Percentiles rank a stretch among this genome's conserved stretches.
Conservation (phyloP, 2,329 filamentous ascomycete genomes). For the Phaeosphaeria sp. region DNA sequence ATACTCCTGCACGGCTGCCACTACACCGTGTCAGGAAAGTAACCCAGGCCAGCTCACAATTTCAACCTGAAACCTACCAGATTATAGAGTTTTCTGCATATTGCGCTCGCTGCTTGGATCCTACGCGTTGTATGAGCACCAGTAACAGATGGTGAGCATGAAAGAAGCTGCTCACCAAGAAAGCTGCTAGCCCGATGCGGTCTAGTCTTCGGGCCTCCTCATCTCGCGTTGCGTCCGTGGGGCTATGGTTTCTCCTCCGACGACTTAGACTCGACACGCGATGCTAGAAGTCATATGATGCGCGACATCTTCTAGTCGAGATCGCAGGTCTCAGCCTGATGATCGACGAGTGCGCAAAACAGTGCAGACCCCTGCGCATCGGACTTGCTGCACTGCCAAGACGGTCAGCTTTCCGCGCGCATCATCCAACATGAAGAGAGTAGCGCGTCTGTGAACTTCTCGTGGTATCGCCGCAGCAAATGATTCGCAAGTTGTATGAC, state of each 20-base stretch:
- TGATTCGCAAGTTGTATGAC: background rate
- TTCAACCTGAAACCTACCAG: background rate
- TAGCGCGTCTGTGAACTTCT: background rate
- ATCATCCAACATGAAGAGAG: background rate
- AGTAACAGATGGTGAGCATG: background rate
- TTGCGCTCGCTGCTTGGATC: background rate
- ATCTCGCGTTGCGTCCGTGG: background rate
- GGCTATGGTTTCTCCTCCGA: background rate
- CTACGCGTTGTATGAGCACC: background rate
- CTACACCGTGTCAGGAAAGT: background rate
- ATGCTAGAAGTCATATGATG: background rate
- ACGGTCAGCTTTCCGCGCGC: background rate
- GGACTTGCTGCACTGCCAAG: background rate
- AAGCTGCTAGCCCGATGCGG: background rate
- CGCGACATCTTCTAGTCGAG: background rate
- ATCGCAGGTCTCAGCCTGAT: background rate
- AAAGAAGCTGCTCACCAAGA: background rate
- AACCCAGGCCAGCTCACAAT: background rate
- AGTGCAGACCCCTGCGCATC: background rate
- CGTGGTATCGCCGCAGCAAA: background rate
- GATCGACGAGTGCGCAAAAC: background rate
- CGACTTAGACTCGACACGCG: background rate
- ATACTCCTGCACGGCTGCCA: background rate
- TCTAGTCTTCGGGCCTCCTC: background rate
- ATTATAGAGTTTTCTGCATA: background rate